phyloP scores from a whole-genome alignment of 148 eudicot species.

The Limonium bicolor region DNA sequence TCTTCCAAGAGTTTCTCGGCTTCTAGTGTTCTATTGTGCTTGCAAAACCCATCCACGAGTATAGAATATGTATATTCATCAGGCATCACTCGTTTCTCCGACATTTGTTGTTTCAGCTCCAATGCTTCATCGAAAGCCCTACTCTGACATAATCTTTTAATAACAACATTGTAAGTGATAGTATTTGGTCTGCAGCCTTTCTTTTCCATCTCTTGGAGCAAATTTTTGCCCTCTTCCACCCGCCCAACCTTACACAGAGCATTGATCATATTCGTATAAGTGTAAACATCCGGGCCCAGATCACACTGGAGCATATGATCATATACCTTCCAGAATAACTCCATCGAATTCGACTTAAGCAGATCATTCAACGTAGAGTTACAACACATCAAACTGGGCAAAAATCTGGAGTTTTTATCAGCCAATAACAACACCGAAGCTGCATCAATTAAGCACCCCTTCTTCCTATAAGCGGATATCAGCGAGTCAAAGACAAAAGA shows the following conservation, averaged over 20 bases:
- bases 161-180: constrained; percentile 59
- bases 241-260: constrained; percentile 63
- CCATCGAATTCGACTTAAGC: constrained; percentile 39
- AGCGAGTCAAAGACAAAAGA: constrained; percentile 38
- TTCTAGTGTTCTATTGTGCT: constrained; percentile 31
- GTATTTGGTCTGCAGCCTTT: constrained; percentile 54
- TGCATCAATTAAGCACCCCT: constrained; percentile 39
- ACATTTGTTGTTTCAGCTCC: constrained; percentile 40
- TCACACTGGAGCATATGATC: constrained; percentile 32
- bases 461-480: constrained; percentile 48
- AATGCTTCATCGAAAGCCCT: constrained; percentile 52
- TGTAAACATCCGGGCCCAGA: constrained; percentile 43
- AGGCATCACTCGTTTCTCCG: constrained; percentile 39
- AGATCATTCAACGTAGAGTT: constrained; percentile 62
- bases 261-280: constrained; percentile 50
- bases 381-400: constrained; percentile 55
- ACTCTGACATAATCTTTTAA: constrained; percentile 53
- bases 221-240: constrained; percentile 32
- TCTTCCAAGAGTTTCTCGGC: constrained; percentile 47
- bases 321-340: constrained; percentile 62
- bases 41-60: constrained; percentile 57
- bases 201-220: constrained; percentile 48
- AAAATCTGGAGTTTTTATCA: constrained; percentile 13
- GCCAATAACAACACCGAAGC: constrained; percentile 31
- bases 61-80: constrained; percentile 55